Percentiles rank a stretch among this genome's conserved stretches.
phyloP scores from a whole-genome alignment of 768 basidiomycete genomes.

The Russula olivacea region DNA sequence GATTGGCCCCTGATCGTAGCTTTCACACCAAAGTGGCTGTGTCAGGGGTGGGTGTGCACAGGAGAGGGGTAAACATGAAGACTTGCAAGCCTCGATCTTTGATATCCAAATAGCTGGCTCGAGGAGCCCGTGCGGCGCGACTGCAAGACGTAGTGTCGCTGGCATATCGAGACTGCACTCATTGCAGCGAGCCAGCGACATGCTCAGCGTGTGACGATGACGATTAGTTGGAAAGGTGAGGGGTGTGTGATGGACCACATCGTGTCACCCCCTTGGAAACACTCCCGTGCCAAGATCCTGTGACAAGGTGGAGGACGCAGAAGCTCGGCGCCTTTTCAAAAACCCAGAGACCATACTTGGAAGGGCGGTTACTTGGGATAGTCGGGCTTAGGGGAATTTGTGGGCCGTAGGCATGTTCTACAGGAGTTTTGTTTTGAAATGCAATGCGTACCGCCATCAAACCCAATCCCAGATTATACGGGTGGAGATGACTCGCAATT shows the following conservation, averaged over 20 bases:
- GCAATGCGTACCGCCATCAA: too few species aligned
- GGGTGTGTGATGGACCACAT: not conserved
- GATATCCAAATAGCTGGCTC: not conserved
- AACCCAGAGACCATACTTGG: not conserved
- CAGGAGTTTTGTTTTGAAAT: too few species aligned
- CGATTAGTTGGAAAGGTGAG: not conserved
- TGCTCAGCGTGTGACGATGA: not conserved
- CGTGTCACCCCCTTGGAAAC: not conserved
- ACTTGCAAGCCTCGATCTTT: not conserved
- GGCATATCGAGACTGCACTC: not conserved
- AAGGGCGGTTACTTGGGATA: not conserved
- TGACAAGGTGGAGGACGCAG: not conserved
- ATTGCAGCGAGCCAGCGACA: not conserved
- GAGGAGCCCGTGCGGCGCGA: conserved; percentile 8
- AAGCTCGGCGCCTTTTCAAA: not conserved
- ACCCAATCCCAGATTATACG: too few species aligned
- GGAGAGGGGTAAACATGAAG: not conserved
- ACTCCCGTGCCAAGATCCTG: not conserved
- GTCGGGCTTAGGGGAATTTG: not conserved
- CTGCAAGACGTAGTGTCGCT: not conserved
- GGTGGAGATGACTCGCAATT: too few species aligned
- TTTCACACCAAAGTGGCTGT: conserved; percentile 9
- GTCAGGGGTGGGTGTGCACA: not conserved
- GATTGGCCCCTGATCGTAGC: conserved; percentile 5
- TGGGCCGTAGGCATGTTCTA: too few species aligned